Evolutionary conservation across 129 eudicot species (phyloP).

Genomic region (Saussurea involucrata): DNA sequence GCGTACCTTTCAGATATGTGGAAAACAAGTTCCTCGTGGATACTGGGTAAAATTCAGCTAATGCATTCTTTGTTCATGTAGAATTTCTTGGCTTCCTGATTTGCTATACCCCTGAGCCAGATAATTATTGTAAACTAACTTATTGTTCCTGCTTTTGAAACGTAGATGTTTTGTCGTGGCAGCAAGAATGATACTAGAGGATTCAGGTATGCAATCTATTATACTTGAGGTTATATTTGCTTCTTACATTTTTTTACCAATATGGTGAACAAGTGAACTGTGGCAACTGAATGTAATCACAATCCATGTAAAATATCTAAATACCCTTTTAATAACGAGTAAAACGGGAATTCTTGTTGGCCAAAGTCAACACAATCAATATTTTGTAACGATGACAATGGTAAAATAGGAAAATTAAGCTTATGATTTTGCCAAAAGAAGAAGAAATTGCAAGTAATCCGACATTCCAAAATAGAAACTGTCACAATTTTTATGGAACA

Average conservation of each 20-base stretch:
- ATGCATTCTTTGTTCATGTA: slow-evolving; percentile 4
- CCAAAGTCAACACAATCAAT: neutral
- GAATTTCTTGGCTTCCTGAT: neutral
- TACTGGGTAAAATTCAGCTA: slow-evolving; percentile 56
- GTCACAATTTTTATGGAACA: neutral
- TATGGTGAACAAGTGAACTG: neutral
- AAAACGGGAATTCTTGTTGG: neutral
- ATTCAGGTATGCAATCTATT: slow-evolving; percentile 46
- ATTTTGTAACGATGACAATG: neutral
- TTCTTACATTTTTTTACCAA: neutral
- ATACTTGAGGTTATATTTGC: neutral
- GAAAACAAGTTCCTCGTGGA: slow-evolving; percentile 81
- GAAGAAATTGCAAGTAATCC: neutral
- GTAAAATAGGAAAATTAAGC: neutral
- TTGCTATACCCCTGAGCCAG: neutral
- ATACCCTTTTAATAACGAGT: no score
- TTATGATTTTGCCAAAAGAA: neutral
- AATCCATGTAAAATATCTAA: no score
- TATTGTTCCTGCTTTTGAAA: slow-evolving; percentile 11
- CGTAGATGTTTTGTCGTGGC: slow-evolving; percentile 89
- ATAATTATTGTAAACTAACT: neutral
- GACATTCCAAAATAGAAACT: neutral
- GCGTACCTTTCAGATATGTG: slow-evolving; percentile 58
- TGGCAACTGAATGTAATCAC: no score
- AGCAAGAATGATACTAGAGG: slow-evolving; percentile 87